These are phyloP conservation scores for Akanthomyces lecanii DNA, from an alignment of 2,329 filamentous ascomycete species.

Conservation along the genomic window DNA sequence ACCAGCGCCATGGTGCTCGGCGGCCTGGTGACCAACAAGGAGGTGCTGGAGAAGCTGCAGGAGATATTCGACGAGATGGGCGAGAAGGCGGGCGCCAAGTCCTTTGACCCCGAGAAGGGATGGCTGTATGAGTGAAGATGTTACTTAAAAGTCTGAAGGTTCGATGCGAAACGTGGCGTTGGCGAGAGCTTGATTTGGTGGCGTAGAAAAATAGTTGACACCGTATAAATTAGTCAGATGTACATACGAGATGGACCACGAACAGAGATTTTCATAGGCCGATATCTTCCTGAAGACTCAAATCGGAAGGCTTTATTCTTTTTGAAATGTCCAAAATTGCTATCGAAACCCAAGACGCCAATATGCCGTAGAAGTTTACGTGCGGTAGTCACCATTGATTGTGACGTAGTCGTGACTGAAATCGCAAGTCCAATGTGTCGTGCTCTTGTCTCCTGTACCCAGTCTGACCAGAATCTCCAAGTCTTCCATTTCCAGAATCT, in stretches of 20 bases:
- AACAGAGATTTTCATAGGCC: not conserved
- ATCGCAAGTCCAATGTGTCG: constrained; percentile 81
- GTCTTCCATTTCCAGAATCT: constrained; percentile 75
- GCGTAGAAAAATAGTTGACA: not conserved
- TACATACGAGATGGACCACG: not conserved
- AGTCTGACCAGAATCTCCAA: constrained; percentile 73
- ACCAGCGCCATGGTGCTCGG: constrained; percentile 26
- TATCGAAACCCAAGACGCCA: not conserved
- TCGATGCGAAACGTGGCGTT: not conserved
- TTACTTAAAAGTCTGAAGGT: no score
- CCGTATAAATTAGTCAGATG: no score
- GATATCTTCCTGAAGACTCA: no score
- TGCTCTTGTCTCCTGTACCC: constrained; percentile 64
- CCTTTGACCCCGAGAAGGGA: not conserved
- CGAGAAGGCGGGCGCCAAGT: not conserved
- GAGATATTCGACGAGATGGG: not conserved
- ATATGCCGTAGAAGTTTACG: constrained; percentile 33
- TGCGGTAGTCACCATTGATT: constrained; percentile 66
- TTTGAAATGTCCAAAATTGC: not conserved
- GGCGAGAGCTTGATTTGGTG: not conserved
- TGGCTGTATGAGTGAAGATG: not conserved
- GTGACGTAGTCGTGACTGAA: constrained; percentile 77
- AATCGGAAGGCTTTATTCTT: not conserved
- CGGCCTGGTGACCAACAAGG: constrained; percentile 25
- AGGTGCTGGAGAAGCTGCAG: constrained; percentile 25